phyloP scores from a whole-genome alignment of 495 filamentous ascomycete species.

The Friedmanniomyces endolithicus region DNA sequence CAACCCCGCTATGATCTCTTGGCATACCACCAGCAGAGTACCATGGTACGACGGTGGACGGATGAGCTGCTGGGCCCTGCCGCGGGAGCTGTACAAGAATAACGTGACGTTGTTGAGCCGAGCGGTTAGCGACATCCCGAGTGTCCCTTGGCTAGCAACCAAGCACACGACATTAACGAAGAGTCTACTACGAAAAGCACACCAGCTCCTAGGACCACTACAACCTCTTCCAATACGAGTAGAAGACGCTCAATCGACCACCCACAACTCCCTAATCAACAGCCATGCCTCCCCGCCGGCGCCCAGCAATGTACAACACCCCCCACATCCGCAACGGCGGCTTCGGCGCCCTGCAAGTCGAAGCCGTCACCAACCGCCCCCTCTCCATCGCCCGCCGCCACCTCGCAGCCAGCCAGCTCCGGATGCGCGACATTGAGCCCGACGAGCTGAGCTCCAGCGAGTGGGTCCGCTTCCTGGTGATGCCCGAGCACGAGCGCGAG shows the following conservation, averaged over 20 bases:
- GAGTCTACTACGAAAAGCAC: no score
- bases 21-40: neutral
- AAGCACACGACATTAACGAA: neutral
- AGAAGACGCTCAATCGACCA: no score
- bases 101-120: neutral
- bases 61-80: neutral
- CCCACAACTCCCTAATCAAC: no score
- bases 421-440: constrained; percentile 21
- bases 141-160: neutral
- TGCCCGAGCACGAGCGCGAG: constrained; percentile 18
- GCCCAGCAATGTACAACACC: constrained; percentile 20
- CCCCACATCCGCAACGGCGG: constrained; percentile 19
- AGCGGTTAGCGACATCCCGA: neutral
- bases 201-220: no score
- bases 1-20: neutral
- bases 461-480: constrained; percentile 21
- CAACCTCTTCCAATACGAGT: no score
- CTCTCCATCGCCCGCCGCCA: constrained; percentile 19
- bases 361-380: constrained; percentile 18
- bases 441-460: constrained; percentile 19
- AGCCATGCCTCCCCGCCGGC: neutral
- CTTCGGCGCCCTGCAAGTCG: constrained; percentile 20
- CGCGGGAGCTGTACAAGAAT: neutral
- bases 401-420: constrained; percentile 15
- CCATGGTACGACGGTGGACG: neutral